Evolutionary conservation across 805 yeast species (phyloP).

Genomic region (Aciculoconidium aculeatum): DNA sequence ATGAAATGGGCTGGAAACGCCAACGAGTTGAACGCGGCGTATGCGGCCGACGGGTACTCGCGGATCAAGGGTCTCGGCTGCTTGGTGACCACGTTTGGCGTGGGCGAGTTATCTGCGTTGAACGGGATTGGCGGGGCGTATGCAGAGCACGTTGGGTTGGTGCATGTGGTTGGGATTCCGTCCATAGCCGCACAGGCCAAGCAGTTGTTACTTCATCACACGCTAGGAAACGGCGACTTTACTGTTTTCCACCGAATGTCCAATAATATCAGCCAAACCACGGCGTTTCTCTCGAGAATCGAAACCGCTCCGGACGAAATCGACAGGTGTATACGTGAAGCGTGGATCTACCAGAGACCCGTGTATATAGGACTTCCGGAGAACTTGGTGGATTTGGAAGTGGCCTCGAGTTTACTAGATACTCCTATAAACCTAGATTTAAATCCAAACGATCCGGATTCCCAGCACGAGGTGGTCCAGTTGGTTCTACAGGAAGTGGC

Average conservation of each 20-base stretch:
- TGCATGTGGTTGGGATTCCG: conserved; percentile 13
- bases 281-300: conserved; percentile 9
- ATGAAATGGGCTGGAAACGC: conserved; percentile 89
- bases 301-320: conserved; percentile 10
- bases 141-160: conserved; percentile 13
- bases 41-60: conserved; percentile 86
- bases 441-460: conserved; percentile 10
- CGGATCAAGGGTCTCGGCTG: conserved; percentile 46
- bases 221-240: conserved; percentile 14
- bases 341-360: conserved; percentile 13
- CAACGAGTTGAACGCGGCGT: conserved; percentile 84
- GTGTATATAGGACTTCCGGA: conserved; percentile 13
- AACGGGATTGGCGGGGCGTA: conserved; percentile 14
- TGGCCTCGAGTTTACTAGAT: conserved; percentile 8
- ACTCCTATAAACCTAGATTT: conserved; percentile 10
- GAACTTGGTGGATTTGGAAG: conserved; percentile 11
- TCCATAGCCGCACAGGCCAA: conserved; percentile 10
- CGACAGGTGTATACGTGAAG: conserved; percentile 13
- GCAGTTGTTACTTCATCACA: conserved; percentile 13
- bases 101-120: conserved; percentile 12
- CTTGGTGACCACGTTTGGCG: conserved; percentile 13
- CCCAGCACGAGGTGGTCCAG: conserved; percentile 11
- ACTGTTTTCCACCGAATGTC: conserved; percentile 11
- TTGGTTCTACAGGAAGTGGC: conserved; percentile 4
- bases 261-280: conserved; percentile 8